A percentile compares a stretch with the other conserved stretches of the same genome.
Conservation (phyloP, 306 rosid species). For the Bauhinia variegata region DNA sequence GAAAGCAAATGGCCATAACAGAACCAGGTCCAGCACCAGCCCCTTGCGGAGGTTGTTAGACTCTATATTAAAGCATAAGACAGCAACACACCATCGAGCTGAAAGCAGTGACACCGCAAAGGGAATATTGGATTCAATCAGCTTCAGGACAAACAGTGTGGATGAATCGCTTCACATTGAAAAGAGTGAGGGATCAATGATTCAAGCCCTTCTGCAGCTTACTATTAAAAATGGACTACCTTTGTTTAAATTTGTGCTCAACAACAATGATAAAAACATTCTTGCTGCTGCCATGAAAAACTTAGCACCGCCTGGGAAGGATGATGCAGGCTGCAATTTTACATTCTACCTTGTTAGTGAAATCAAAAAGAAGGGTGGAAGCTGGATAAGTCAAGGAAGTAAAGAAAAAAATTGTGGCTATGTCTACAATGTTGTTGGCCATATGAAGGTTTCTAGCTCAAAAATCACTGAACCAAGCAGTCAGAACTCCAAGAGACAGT, state of each 20-base stretch:
- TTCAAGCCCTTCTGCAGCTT: slow-evolving; percentile 72
- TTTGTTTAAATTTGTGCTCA: slow-evolving; percentile 64
- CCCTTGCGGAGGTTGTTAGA: slow-evolving; percentile 75
- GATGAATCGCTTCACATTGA: slow-evolving; percentile 45
- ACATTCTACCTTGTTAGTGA: slow-evolving; percentile 77
- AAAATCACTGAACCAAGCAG: slow-evolving; percentile 40
- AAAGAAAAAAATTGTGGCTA: slow-evolving; percentile 62
- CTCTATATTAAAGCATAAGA: slow-evolving; percentile 70
- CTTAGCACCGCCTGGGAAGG: slow-evolving; percentile 59
- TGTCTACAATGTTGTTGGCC: slow-evolving; percentile 70
- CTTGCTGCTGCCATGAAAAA: slow-evolving; percentile 72
- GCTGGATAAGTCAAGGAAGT: slow-evolving; percentile 72
- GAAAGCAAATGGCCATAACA: slow-evolving; percentile 58
- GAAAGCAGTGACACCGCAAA: slow-evolving; percentile 43
- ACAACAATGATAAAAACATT: slow-evolving; percentile 55
- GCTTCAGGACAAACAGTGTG: slow-evolving; percentile 41
- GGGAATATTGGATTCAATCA: slow-evolving; percentile 44
- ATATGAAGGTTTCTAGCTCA: slow-evolving; percentile 72
- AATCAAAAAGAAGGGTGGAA: slow-evolving; percentile 70
- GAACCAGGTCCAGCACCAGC: slow-evolving; percentile 74
- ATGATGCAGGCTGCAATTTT: slow-evolving; percentile 57
- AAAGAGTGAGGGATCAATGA: slow-evolving; percentile 53
- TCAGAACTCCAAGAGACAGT: slow-evolving; percentile 36
- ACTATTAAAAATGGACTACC: slow-evolving; percentile 78
- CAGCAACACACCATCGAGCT: slow-evolving; percentile 43